Evolutionary conservation across 192 early-diverging fungal species (phyloP), one percentile per base, ranked within the genome.

Genomic region (Allomyces arbusculus): DNA sequence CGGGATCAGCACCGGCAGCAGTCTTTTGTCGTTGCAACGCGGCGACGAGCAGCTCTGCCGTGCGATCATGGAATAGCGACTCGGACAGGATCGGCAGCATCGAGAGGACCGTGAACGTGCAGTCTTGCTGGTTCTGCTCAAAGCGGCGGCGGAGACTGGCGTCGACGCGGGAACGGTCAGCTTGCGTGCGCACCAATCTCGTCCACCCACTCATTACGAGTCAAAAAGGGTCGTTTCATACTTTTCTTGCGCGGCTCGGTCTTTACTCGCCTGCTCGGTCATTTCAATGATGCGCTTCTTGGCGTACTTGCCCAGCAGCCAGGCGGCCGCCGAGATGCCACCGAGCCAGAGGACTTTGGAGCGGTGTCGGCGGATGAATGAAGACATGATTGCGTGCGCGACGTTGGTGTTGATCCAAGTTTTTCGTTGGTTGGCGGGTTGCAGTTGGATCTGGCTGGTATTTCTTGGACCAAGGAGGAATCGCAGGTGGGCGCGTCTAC

Each of bases 91-190:
- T 85, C 0, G 92, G 90, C 61, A 95, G 72, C 44, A 94, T 79
- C 40, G 87, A 84, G 67, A 86, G 73, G n/a, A 94, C 86, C 6
- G 87, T 87, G 65, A 90, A 91, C 23, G 82, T 73, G 72, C 91
- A 93, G 77, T 98, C 95, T 63, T 86, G 82, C 69, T 91, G 90
- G 75, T 94, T 94, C 79, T 94, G 90, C 68, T 94, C 88, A 72
- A 95, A 97, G 19, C 94, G 84, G 63, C 88, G 77, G 62, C 85
- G 88, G 65, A 94, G 80, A 68, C 86, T 91, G 71, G 77, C 68
- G 67, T 71, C 72, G 19, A n/a, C 40, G 63, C 61, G 23, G 74
- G 26, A 66, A n/a, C 20, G 75, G n/a, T 23, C 45, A 68, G 19
- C 44, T 71, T 62, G 40, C 62, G 22, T 3, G 23, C 14, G 12